Conservation (phyloP, 2,329 filamentous ascomycete genomes). For the Zymoseptoria brevis region DNA sequence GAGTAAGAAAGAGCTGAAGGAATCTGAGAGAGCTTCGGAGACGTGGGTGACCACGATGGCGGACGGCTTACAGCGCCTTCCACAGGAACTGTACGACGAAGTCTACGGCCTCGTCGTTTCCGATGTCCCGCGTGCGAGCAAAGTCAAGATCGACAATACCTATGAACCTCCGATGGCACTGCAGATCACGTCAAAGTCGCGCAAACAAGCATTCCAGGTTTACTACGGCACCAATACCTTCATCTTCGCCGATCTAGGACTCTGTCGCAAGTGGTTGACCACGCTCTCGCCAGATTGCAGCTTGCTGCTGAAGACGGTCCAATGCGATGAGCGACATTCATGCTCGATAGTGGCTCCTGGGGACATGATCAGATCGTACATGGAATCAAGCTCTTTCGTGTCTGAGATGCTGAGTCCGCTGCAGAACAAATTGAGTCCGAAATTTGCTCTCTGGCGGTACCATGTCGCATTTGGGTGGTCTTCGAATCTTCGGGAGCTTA, state of each 20-base stretch:
- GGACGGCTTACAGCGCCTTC: not conserved
- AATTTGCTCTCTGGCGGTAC: too few species aligned
- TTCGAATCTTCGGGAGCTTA: too few species aligned
- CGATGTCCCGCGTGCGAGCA: not conserved
- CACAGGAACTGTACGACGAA: slow-evolving; percentile 5
- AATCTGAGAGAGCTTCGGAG: not conserved
- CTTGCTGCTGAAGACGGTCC: not conserved
- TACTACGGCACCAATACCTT: not conserved
- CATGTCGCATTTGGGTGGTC: too few species aligned
- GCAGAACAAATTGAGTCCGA: too few species aligned
- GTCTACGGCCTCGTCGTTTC: not conserved
- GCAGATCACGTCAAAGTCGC: not conserved
- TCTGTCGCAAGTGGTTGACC: not conserved
- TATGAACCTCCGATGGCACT: not conserved
- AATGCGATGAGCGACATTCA: too few species aligned
- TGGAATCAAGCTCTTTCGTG: too few species aligned
- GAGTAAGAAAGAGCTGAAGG: not conserved
- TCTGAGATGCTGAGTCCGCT: too few species aligned
- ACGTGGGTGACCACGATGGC: not conserved
- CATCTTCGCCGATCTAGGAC: not conserved
- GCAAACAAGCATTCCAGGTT: too few species aligned
- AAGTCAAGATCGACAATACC: not conserved
- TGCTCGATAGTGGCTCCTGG: too few species aligned
- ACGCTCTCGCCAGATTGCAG: not conserved
- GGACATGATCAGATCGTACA: too few species aligned